Percentiles rank a stretch among this genome's conserved stretches.
Evolutionary conservation across 305 asterid genomes (phyloP).

Genomic region (Solanum hybrid): DNA sequence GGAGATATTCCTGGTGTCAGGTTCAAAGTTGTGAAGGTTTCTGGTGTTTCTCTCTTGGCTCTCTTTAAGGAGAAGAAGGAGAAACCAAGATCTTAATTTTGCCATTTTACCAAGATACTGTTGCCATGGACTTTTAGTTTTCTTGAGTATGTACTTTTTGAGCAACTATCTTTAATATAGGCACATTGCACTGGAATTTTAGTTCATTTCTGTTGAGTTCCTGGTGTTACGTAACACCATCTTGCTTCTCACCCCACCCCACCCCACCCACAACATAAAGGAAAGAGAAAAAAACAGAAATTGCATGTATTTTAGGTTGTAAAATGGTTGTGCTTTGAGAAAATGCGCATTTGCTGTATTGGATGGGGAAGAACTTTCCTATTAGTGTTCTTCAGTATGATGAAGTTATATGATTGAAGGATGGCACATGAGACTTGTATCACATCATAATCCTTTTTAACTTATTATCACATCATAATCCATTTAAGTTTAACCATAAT

Average conservation of each 20-base stretch:
- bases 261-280: background rate
- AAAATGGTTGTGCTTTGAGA: background rate
- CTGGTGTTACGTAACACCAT: background rate
- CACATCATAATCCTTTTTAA: background rate
- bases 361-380: background rate
- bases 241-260: background rate
- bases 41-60: conserved; percentile 22
- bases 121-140: background rate
- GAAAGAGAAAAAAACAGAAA: background rate
- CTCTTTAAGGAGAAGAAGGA: conserved; percentile 27
- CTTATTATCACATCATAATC: too few relatives aligned
- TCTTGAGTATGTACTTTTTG: background rate
- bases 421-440: background rate
- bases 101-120: background rate
- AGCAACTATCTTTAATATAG: background rate
- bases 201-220: background rate
- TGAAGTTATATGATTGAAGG: background rate
- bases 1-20: conserved; percentile 27
- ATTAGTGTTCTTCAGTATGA: background rate
- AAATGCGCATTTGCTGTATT: background rate
- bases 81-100: conserved; percentile 18
- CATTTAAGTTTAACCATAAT: too few relatives aligned
- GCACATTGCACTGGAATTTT: background rate
- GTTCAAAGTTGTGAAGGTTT: conserved; percentile 23
- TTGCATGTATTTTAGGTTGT: background rate